A percentile compares a stretch with the other conserved stretches of the same genome.
Conservation (phyloP, 2,329 filamentous ascomycete genomes). For the Aspergillus sp. region DNA sequence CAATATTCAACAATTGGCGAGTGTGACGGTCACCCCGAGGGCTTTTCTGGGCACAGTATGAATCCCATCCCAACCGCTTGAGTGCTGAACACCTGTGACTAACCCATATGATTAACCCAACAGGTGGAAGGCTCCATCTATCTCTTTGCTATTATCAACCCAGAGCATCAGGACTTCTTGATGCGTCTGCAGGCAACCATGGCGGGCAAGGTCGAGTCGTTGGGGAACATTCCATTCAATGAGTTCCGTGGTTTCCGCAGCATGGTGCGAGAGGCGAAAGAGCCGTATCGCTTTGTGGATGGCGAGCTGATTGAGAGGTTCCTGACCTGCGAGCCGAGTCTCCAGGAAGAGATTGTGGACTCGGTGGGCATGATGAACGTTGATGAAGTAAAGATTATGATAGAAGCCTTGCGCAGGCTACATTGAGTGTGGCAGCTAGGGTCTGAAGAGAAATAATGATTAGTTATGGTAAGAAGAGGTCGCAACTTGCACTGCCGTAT, state of each 20-base stretch:
- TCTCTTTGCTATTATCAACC: conserved; percentile 77
- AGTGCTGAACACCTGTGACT: neutral
- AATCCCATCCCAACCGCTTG: conserved; percentile 12
- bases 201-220: conserved; percentile 64
- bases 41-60: conserved; percentile 88
- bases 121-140: conserved; percentile 90
- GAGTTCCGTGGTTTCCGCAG: conserved; percentile 81
- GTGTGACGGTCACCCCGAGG: conserved; percentile 71
- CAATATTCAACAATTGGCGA: conserved; percentile 64
- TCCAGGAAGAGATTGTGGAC: conserved; percentile 56
- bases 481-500: neutral
- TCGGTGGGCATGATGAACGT: conserved; percentile 55
- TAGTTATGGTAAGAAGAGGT: neutral
- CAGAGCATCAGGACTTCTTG: conserved; percentile 73
- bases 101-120: neutral
- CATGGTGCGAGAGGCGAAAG: conserved; percentile 67
- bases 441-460: neutral
- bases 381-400: conserved; percentile 63
- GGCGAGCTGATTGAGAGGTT: conserved; percentile 89
- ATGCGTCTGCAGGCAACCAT: conserved; percentile 77
- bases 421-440: conserved; percentile 34
- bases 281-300: conserved; percentile 85
- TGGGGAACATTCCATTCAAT: conserved; percentile 75
- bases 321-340: conserved; percentile 65
- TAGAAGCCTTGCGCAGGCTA: conserved; percentile 57